Evolutionary conservation across 257 asterid genomes (phyloP).

Genomic region (Ligustrum vulgare): DNA sequence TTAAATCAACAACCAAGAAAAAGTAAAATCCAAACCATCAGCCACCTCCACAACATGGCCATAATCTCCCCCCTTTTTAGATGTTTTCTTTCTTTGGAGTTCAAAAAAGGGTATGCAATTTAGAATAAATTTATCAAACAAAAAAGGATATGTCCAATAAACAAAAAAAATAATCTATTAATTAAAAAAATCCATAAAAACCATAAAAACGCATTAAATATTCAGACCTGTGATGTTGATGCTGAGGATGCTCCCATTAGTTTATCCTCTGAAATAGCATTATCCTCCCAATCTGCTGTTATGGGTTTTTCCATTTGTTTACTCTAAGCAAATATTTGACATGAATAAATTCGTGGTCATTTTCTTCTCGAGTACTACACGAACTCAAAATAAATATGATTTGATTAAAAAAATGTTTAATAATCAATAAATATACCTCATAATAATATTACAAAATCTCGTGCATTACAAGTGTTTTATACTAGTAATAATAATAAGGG

Average conservation of each 20-base stretch:
- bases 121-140: not conserved
- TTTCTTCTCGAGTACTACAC: no score
- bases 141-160: not conserved
- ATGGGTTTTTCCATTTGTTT: not conserved
- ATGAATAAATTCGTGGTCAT: no score
- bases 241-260: not conserved
- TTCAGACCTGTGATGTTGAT: conserved; percentile 2
- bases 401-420: no score
- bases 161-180: not conserved
- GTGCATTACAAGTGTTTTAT: no score
- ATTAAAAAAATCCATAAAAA: not conserved
- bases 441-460: no score
- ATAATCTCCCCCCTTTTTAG: not conserved
- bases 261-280: not conserved
- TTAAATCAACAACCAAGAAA: not conserved
- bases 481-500: no score
- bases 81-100: not conserved
- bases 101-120: not conserved
- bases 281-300: not conserved
- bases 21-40: conserved; percentile 9
- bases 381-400: no score
- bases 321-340: not conserved
- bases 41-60: conserved; percentile 4
- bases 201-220: not conserved
- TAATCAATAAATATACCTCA: no score